Evolutionary conservation across 441 rosid genomes (phyloP).

Genomic region (Isatis lusitanica): DNA sequence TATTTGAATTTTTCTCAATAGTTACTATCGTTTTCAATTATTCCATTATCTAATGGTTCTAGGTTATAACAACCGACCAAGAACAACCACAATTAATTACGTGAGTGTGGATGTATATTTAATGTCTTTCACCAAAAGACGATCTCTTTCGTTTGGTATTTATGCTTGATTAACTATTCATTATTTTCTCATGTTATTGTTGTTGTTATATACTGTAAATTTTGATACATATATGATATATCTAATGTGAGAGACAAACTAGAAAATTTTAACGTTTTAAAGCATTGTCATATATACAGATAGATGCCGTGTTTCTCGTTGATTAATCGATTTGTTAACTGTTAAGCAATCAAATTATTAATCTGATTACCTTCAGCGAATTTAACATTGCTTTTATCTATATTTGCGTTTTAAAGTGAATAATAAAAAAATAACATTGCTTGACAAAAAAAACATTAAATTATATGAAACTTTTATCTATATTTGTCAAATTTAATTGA

Average conservation of each 20-base stretch:
- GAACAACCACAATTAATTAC: constrained; percentile 25
- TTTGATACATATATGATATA: background rate
- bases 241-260: background rate
- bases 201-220: background rate
- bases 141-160: constrained; percentile 9
- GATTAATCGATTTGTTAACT: background rate
- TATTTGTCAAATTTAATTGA: too few species aligned
- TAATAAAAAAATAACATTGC: too few species aligned
- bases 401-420: too few species aligned
- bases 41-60: constrained; percentile 24
- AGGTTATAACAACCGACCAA: constrained; percentile 39
- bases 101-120: constrained; percentile 15
- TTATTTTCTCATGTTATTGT: background rate
- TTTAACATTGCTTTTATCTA: too few species aligned
- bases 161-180: background rate
- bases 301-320: background rate
- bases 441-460: too few species aligned
- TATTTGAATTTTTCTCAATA: background rate
- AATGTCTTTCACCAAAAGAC: background rate
- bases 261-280: background rate
- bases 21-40: constrained; percentile 26
- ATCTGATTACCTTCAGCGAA: too few species aligned
- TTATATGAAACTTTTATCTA: too few species aligned
- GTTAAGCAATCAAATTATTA: constrained; percentile 4
- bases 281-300: background rate